These are phyloP conservation scores for Phytophthora podocarpi DNA, from an alignment of 352 stramenopile species.

Conservation along the genomic window DNA sequence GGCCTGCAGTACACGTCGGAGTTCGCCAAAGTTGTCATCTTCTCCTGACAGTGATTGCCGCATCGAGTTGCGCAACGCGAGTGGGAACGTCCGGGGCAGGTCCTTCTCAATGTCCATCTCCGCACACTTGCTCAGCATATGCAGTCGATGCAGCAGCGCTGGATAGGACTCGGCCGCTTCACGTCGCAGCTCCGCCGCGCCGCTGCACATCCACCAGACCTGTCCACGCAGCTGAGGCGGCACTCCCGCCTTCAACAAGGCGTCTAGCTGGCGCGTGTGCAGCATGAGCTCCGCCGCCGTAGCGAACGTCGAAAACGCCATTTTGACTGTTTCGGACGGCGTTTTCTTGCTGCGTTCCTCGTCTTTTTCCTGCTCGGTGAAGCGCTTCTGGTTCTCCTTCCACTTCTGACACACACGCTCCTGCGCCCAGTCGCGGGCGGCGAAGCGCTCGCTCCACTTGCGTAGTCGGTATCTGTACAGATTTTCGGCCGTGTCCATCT, in stretches of 20 bases:
- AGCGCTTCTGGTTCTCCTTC: constrained; percentile 69
- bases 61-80: constrained; percentile 33
- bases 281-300: constrained; percentile 56
- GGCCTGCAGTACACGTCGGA: constrained; percentile 83
- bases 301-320: constrained; percentile 53
- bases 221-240: constrained; percentile 66
- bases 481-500: constrained; percentile 29
- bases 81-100: constrained; percentile 80
- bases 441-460: constrained; percentile 71
- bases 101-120: constrained; percentile 91
- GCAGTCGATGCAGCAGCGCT: constrained; percentile 53
- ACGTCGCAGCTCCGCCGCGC: constrained; percentile 54
- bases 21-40: constrained; percentile 52
- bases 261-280: constrained; percentile 68
- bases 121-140: constrained; percentile 66
- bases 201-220: constrained; percentile 87
- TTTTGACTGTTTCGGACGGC: constrained; percentile 49
- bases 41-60: constrained; percentile 31
- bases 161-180: constrained; percentile 57
- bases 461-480: constrained; percentile 36
- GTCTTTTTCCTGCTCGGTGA: constrained; percentile 27
- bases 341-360: constrained; percentile 22
- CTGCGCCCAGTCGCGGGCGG: constrained; percentile 55
- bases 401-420: constrained; percentile 71
- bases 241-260: constrained; percentile 64